A percentile compares a stretch with the other conserved stretches of the same genome.
phyloP scores from a whole-genome alignment of 441 rosid species.

The Viola pubescens region DNA sequence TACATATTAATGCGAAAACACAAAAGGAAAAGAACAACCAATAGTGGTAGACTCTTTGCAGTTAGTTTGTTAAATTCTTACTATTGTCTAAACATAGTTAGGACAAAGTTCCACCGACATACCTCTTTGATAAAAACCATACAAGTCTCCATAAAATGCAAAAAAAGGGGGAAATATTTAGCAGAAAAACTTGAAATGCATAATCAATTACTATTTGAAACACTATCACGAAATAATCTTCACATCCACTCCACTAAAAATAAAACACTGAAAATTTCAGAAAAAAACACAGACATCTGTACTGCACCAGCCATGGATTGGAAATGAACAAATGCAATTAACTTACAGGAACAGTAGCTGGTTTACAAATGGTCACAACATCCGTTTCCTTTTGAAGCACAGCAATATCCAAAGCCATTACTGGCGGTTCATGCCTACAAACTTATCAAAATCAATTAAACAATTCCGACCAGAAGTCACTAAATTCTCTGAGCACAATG shows the following conservation, averaged over 20 bases:
- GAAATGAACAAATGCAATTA: background rate
- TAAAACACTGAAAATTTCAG: too few relatives aligned
- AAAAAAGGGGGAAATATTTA: too few relatives aligned
- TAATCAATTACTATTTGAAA: too few relatives aligned
- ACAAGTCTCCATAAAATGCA: too few relatives aligned
- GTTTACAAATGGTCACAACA: conserved; percentile 80
- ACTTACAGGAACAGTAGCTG: conserved; percentile 86
- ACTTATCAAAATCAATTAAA: conserved; percentile 26
- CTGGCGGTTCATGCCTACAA: conserved; percentile 94
- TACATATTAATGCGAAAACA: background rate
- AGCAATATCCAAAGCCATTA: conserved; percentile 50
- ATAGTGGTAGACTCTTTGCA: background rate
- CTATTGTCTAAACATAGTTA: too few relatives aligned
- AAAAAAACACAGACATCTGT: too few relatives aligned
- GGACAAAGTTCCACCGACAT: too few relatives aligned
- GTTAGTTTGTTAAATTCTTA: background rate
- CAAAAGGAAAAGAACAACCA: background rate
- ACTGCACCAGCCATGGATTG: background rate
- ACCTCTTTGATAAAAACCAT: too few relatives aligned
- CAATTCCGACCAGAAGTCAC: background rate
- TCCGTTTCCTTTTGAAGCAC: conserved; percentile 61
- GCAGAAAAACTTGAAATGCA: too few relatives aligned
- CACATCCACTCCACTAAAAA: too few relatives aligned
- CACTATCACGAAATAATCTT: too few relatives aligned
- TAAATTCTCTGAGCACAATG: background rate